phyloP scores from a whole-genome alignment of 169 alveolate genomes.

The Plasmodium coatneyi region DNA sequence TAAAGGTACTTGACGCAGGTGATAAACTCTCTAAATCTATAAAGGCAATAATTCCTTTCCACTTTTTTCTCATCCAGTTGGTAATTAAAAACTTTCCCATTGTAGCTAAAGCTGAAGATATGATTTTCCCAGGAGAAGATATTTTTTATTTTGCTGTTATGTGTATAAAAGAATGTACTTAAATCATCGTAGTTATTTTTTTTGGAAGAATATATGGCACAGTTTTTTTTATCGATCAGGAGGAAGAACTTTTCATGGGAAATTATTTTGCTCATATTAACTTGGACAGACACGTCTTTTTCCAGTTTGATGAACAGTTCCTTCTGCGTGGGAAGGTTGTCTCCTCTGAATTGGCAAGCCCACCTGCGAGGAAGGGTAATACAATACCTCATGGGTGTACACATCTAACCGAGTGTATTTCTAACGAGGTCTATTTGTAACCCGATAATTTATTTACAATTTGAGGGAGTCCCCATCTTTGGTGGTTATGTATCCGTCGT shows the following conservation, averaged over 20 bases:
- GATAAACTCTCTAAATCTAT: conserved; percentile 26
- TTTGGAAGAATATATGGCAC: conserved; percentile 22
- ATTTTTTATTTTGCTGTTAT: conserved; percentile 49
- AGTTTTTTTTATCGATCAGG: conserved; percentile 28
- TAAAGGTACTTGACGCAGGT: conserved; percentile 39
- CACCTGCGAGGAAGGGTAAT: conserved; percentile 7
- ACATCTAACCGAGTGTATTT: no score
- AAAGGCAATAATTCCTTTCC: conserved; percentile 38
- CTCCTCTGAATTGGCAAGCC: conserved; percentile 8
- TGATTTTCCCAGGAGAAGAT: conserved; percentile 21
- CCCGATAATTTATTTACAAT: neutral
- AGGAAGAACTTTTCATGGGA: conserved; percentile 9
- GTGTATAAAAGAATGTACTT: conserved; percentile 38
- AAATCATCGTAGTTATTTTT: conserved; percentile 54
- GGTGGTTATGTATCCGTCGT: conserved; percentile 40
- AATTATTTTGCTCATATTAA: conserved; percentile 40
- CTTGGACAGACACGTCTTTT: conserved; percentile 2
- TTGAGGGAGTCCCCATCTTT: conserved; percentile 35
- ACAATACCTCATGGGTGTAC: neutral
- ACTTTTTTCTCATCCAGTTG: conserved; percentile 12
- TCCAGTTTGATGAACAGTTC: neutral
- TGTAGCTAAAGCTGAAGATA: conserved; percentile 37
- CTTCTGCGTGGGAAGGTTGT: neutral
- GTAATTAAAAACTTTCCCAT: conserved; percentile 44
- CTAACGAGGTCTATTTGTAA: neutral